Conservation (phyloP, 805 yeast genomes). For the Kluyveromyces wickerhamii region DNA sequence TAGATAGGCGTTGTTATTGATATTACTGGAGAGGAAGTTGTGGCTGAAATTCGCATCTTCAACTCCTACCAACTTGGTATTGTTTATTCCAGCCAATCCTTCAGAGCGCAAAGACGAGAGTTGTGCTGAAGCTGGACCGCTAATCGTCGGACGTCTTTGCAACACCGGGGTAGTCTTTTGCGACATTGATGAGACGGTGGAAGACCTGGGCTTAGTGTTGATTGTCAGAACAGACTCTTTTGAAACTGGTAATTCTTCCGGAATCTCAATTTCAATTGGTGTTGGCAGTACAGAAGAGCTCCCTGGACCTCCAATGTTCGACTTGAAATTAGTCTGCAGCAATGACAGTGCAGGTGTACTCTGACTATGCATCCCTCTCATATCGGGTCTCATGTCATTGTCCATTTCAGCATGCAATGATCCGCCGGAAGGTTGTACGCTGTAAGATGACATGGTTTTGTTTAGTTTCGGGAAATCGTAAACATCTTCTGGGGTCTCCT, state of each 20-base stretch:
- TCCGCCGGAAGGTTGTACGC: constrained; percentile 1
- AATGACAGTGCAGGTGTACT: constrained; percentile 24
- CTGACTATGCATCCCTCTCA: constrained; percentile 20
- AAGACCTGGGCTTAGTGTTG: constrained; percentile 32
- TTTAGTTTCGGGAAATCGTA: constrained; percentile 18
- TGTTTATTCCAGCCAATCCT: background rate
- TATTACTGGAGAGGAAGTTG: background rate
- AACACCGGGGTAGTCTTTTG: constrained; percentile 20
- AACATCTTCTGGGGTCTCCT: constrained; percentile 30
- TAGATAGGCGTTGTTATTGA: background rate
- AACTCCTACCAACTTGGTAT: background rate
- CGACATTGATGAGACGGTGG: constrained; percentile 24
- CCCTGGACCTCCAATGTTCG: constrained; percentile 15
- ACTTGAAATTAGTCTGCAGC: constrained; percentile 24
- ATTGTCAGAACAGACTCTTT: constrained; percentile 14
- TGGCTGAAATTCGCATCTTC: background rate
- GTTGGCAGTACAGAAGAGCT: constrained; percentile 39
- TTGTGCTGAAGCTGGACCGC: constrained; percentile 16
- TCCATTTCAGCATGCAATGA: constrained; percentile 3
- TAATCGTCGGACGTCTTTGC: constrained; percentile 23
- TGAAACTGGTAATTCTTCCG: constrained; percentile 33
- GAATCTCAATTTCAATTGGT: constrained; percentile 62
- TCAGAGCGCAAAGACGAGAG: constrained; percentile 2
- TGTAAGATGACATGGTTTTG: constrained; percentile 9
- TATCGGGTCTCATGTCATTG: constrained; percentile 13